These are phyloP conservation scores for Bocquillonia castaneifolia DNA, from an alignment of 441 rosid species.

Conservation along the genomic window DNA sequence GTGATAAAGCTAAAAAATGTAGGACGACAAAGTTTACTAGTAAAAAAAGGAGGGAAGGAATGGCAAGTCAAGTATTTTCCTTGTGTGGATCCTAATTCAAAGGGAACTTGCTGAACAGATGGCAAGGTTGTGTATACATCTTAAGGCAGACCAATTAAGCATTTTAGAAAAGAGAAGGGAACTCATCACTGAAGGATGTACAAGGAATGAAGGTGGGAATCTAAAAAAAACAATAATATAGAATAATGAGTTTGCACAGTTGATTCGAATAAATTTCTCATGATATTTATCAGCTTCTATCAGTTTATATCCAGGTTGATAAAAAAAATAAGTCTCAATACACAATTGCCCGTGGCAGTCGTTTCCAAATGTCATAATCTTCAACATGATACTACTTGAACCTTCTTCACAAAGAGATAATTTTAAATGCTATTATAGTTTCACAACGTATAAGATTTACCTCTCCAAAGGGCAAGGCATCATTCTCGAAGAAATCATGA, in stretches of 20 bases:
- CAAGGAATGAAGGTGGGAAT: no score
- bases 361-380: neutral
- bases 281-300: neutral
- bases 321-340: neutral
- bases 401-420: neutral
- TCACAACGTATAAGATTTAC: constrained; percentile 37
- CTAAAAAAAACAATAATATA: no score
- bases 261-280: neutral
- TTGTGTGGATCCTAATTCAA: no score
- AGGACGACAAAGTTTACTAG: no score
- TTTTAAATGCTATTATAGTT: neutral
- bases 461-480: constrained; percentile 97
- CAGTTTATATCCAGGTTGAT: neutral
- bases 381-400: neutral
- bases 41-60: no score
- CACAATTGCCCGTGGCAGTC: neutral
- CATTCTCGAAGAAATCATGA: constrained; percentile 97
- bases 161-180: no score
- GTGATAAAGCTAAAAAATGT: no score
- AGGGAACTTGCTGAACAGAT: no score
- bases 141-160: no score
- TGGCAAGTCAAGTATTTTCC: no score
- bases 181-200: no score
- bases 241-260: neutral
- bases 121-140: no score